Evolutionary conservation across 2,329 filamentous ascomycete genomes (phyloP).

Genomic region (Neofusicoccum sp.): DNA sequence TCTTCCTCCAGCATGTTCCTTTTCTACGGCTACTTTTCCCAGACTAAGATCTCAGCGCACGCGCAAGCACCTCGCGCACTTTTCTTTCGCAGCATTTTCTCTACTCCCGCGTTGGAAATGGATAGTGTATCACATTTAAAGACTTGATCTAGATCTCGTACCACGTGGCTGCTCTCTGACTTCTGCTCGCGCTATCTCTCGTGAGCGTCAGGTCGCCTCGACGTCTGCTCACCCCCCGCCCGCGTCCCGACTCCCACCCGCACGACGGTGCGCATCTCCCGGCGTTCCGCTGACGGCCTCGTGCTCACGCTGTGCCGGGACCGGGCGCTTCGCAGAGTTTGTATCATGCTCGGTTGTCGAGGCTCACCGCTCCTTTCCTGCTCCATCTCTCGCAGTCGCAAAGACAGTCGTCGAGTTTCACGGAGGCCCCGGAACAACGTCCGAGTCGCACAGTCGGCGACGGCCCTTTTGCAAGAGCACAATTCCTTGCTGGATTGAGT

Average conservation of each 20-base stretch:
- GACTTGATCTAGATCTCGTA: slow-evolving; percentile 1
- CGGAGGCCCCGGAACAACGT: not conserved
- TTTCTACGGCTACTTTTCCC: not conserved
- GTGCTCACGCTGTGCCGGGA: not conserved
- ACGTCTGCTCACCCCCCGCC: not conserved
- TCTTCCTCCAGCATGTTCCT: not conserved
- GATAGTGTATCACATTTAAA: slow-evolving; percentile 6
- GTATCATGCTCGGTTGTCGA: no score
- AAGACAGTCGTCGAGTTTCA: not conserved
- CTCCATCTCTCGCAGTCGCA: not conserved
- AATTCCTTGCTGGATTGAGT: not conserved
- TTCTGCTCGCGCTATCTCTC: not conserved
- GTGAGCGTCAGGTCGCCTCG: not conserved
- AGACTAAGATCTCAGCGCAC: not conserved
- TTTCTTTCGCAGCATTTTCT: slow-evolving; percentile 3
- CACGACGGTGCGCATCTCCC: not conserved
- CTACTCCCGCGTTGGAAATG: slow-evolving; percentile 4
- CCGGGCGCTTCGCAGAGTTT: no score
- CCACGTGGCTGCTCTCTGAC: not conserved
- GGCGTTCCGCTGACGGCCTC: not conserved
- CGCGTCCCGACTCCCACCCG: not conserved
- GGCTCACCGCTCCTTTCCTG: not conserved
- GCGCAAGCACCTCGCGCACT: not conserved
- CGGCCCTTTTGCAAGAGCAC: not conserved
- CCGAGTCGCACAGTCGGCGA: not conserved